Evolutionary conservation across 2,329 filamentous ascomycete genomes (phyloP).

Genomic region (Alternaria consortialis): DNA sequence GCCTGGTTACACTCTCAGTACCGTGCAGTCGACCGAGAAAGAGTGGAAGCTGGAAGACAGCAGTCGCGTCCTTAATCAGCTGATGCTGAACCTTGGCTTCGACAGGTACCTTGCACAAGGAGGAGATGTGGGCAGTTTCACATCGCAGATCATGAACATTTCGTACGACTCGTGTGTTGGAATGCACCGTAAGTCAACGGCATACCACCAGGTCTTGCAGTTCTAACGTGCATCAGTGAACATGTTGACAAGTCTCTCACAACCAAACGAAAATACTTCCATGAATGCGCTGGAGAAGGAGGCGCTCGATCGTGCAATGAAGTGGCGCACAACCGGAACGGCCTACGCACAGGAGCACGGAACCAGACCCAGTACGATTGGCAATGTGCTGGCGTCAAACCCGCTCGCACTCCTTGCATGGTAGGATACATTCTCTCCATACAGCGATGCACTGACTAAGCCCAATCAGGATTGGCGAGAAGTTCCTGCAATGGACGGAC

Average conservation of each 20-base stretch:
- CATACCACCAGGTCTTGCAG: neutral
- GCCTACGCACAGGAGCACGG: constrained; percentile 65
- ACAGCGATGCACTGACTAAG: neutral
- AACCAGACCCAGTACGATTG: constrained; percentile 65
- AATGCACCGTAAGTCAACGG: constrained; percentile 35
- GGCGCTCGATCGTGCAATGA: constrained; percentile 15
- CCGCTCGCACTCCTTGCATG: constrained; percentile 68
- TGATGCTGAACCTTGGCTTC: constrained; percentile 67
- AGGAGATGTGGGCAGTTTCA: constrained; percentile 63
- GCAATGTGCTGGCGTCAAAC: constrained; percentile 62
- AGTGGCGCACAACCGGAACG: constrained; percentile 54
- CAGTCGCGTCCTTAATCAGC: constrained; percentile 58
- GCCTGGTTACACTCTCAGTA: constrained; percentile 65
- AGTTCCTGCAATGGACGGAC: constrained; percentile 65
- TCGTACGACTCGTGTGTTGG: constrained; percentile 60
- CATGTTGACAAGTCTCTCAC: constrained; percentile 21
- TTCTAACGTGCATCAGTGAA: constrained; percentile 35
- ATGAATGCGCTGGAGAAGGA: constrained; percentile 30
- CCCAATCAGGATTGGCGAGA: constrained; percentile 61
- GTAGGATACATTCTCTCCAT: constrained; percentile 27
- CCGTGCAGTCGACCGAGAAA: constrained; percentile 56
- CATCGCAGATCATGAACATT: constrained; percentile 53
- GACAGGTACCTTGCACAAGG: constrained; percentile 65
- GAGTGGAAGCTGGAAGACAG: constrained; percentile 55
- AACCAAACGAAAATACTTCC: constrained; percentile 26